Evolutionary conservation across 2,329 filamentous ascomycete species (phyloP).

Genomic region (Plectosphaerella sp.): DNA sequence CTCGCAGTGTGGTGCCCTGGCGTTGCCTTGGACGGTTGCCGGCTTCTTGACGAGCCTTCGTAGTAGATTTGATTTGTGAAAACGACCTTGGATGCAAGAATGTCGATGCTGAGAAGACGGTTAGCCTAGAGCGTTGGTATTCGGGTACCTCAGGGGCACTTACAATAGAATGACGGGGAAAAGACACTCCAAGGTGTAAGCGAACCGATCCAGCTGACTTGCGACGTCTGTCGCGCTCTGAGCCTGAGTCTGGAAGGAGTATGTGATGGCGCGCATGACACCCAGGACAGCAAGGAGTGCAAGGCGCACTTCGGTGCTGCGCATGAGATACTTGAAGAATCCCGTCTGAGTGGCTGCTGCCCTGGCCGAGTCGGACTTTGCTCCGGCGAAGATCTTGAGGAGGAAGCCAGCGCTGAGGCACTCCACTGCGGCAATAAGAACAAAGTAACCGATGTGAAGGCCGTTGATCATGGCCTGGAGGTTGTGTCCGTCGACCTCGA

Average conservation of each 20-base stretch:
- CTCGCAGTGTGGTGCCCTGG: neutral
- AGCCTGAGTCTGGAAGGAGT: slow-evolving; percentile 30
- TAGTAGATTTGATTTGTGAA: slow-evolving; percentile 10
- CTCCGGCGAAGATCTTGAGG: slow-evolving; percentile 28
- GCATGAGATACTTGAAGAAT: slow-evolving; percentile 33
- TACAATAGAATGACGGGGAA: slow-evolving; percentile 36
- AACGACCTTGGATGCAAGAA: slow-evolving; percentile 26
- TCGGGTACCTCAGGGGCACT: slow-evolving; percentile 5
- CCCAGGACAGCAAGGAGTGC: slow-evolving; percentile 32
- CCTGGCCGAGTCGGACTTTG: slow-evolving; percentile 23
- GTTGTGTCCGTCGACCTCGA: slow-evolving; percentile 14
- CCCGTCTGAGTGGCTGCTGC: slow-evolving; percentile 19
- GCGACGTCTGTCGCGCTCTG: slow-evolving; percentile 30
- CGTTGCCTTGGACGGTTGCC: neutral
- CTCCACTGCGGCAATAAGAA: slow-evolving; percentile 33
- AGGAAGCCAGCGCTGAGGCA: slow-evolving; percentile 34
- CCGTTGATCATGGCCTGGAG: slow-evolving; percentile 26
- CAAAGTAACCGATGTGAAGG: slow-evolving; percentile 37
- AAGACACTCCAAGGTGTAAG: slow-evolving; percentile 34
- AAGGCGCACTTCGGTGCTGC: slow-evolving; percentile 33
- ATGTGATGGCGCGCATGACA: slow-evolving; percentile 32
- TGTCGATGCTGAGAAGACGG: slow-evolving; percentile 20
- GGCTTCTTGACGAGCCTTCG: neutral
- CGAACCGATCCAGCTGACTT: slow-evolving; percentile 34
- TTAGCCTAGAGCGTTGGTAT: neutral